Base-by-base conservation (phyloP, 805 yeast genomes). In the Vanderwaltozyma tropicalis region DNA sequence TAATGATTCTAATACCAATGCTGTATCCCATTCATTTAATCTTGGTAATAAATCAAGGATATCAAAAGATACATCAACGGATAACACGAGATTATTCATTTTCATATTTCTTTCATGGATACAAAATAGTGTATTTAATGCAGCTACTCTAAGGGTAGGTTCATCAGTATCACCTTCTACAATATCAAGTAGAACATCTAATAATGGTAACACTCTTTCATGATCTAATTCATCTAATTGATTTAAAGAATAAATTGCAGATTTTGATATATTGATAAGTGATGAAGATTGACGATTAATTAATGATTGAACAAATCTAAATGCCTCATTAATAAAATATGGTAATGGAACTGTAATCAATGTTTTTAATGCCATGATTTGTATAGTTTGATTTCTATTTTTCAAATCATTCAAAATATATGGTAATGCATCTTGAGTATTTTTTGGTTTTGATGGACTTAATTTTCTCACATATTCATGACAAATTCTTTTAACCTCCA, bases 11-110 rank as follows among this genome's bases (percentile, higher is more conserved):
- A 89, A 59, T 13, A 86, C 66, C 31, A 77, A 71, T 0, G 76
- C 66, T 52, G 80, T 94, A 33, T 77, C 71, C 94, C 95, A 88
- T 58, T 80, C 82, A 45, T 69, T 72, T 17, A 57, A 37, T 21
- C 38, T 38, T 7, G 62, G 56, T 15, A 69, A 49, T 27, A 55
- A 46, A 13, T 62, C 58, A 15, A 68, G 45, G 34, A 71, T 49
- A 15, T 53, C 48, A 29, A 63, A 45, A 5, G 68, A 51, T 2
- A 35, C 35, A 37, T 71, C 72, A 22, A 65, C 57, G 48, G 71
- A 68, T 56, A 54, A 64, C 17, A 56, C 47, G 21, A 74, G 46
- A 12, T 61, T 53, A 6, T 41, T 36, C 38, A 47, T 27, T 7
- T 47, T 47, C 9, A 31, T 15, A 28, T 22, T 61, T 24, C 63